Evolutionary conservation across 768 basidiomycete species (phyloP).

Genomic region (Lactarius trivialis): DNA sequence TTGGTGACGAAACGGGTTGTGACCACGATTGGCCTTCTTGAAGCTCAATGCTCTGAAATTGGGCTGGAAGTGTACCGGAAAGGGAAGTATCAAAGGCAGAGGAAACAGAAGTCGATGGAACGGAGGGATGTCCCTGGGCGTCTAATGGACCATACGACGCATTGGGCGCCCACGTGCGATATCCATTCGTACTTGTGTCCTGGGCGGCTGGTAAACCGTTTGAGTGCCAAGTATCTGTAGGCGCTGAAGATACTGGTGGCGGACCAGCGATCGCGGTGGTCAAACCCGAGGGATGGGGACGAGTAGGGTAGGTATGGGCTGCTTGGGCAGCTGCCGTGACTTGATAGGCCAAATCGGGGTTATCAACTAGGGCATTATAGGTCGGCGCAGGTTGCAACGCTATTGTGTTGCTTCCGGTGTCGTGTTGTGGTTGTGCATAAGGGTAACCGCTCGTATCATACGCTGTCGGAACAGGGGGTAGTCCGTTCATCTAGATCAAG

Average conservation of each 20-base stretch:
- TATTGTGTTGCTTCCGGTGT: constrained; percentile 12
- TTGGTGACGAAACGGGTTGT: constrained; percentile 18
- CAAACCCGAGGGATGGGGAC: constrained; percentile 12
- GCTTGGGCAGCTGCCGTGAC: constrained; percentile 10
- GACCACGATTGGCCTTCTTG: constrained; percentile 18
- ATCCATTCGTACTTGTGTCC: constrained; percentile 19
- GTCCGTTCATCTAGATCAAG: constrained; percentile 12
- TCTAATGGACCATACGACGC: constrained; percentile 12
- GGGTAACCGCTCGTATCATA: constrained; percentile 11
- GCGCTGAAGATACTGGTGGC: constrained; percentile 8
- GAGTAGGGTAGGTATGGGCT: constrained; percentile 11
- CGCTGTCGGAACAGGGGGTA: constrained; percentile 5
- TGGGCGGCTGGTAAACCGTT: constrained; percentile 7
- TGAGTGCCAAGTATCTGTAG: constrained; percentile 12
- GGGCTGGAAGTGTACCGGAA: constrained; percentile 13
- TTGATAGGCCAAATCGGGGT: constrained; percentile 15
- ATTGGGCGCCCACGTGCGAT: constrained; percentile 17
- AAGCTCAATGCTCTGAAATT: constrained; percentile 18
- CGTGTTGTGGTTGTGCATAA: constrained; percentile 13
- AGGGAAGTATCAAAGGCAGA: constrained; percentile 16
- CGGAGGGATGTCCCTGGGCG: constrained; percentile 14
- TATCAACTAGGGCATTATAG: constrained; percentile 8
- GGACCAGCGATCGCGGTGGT: constrained; percentile 7
- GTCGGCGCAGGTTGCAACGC: constrained; percentile 12
- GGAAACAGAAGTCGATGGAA: constrained; percentile 11